phyloP scores from a whole-genome alignment of 2,329 filamentous ascomycete species.

The Hypoxylon sp. region DNA sequence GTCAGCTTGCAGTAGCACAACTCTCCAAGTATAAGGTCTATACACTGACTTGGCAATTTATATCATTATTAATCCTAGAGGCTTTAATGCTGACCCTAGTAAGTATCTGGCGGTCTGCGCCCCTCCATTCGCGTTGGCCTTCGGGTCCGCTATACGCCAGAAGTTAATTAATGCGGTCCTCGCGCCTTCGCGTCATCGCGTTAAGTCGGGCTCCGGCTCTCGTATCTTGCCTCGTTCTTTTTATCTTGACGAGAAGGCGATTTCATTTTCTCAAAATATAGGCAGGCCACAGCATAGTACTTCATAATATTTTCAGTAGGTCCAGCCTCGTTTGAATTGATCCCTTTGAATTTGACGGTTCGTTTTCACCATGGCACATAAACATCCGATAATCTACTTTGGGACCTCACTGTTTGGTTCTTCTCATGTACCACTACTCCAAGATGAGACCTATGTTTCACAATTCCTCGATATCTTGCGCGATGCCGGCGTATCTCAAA shows the following conservation, averaged over 20 bases:
- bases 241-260: not conserved
- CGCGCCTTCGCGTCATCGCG: constrained; percentile 12
- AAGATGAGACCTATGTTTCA: constrained; percentile 17
- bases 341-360: not conserved
- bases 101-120: not conserved
- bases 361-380: constrained; percentile 7
- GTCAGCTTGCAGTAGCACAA: not conserved
- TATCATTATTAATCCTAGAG: not conserved
- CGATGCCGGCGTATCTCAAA: constrained; percentile 16
- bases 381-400: constrained; percentile 21
- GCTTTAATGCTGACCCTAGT: not conserved
- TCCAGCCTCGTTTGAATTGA: not conserved
- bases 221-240: not conserved
- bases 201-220: not conserved
- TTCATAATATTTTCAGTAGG: not conserved
- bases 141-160: not conserved
- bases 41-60: not conserved
- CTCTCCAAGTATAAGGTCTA: not conserved
- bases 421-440: constrained; percentile 18
- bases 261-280: not conserved
- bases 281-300: not conserved
- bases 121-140: not conserved
- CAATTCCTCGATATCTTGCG: constrained; percentile 20
- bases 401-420: constrained; percentile 23
- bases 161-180: not conserved